These are phyloP conservation scores for Aspergillus neotritici DNA, from an alignment of 2,329 filamentous ascomycete genomes.

Conservation along the genomic window DNA sequence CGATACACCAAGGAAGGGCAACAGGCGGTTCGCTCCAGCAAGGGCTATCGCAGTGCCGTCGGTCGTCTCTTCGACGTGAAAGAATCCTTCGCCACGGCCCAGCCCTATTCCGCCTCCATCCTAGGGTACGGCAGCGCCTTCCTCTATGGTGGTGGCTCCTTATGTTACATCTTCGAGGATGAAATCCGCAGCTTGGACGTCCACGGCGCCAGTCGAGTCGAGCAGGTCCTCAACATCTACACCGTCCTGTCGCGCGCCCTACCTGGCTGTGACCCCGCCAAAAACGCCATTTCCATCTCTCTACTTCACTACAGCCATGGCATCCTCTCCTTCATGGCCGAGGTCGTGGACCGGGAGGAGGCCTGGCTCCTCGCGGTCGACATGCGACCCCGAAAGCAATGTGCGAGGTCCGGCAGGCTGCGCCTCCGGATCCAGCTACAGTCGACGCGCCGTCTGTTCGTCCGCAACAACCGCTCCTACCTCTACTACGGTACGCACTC, in stretches of 20 bases:
- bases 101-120: conserved; percentile 57
- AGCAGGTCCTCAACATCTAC: conserved; percentile 54
- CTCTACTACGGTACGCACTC: conserved; percentile 64
- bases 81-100: conserved; percentile 54
- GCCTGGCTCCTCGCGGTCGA: conserved; percentile 53
- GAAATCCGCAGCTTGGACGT: conserved; percentile 57
- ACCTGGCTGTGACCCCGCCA: conserved; percentile 29
- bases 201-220: conserved; percentile 43
- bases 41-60: conserved; percentile 50
- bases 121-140: conserved; percentile 58
- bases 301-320: conserved; percentile 54
- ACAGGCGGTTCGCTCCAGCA: conserved; percentile 31
- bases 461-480: conserved; percentile 57
- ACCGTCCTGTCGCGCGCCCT: conserved; percentile 33
- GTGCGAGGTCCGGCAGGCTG: conserved; percentile 29
- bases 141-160: conserved; percentile 56
- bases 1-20: conserved; percentile 43
- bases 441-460: conserved; percentile 56
- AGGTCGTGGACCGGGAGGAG: conserved; percentile 36
- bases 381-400: conserved; percentile 22
- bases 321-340: conserved; percentile 55
- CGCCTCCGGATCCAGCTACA: conserved; percentile 40
- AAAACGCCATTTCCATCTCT: conserved; percentile 44
- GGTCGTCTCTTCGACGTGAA: conserved; percentile 57
- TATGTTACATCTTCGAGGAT: conserved; percentile 57